Evolutionary conservation across 1,284 basidiomycete species (phyloP), one percentile per base, ranked within the genome.

Genomic region (Naganishia albida): DNA sequence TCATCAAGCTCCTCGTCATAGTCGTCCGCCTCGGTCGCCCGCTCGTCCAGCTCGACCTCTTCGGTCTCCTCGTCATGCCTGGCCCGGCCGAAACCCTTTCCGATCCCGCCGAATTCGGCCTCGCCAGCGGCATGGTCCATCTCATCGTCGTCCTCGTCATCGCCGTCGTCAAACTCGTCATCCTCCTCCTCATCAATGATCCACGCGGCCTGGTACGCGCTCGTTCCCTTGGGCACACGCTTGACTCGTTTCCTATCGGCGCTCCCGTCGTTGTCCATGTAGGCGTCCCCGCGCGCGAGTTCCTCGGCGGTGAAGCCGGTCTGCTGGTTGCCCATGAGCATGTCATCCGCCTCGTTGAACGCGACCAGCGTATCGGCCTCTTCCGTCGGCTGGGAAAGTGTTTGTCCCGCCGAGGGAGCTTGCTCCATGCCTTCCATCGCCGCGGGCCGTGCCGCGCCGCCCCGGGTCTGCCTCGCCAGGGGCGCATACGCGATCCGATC

Each of bases 291-390:
- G 3, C 77, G 81, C 3, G 81, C 82, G 87, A 99, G 91, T 77
- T 98, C 95, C 71, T 98, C 95, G 75, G 98, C 93, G 0, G 93
- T 97, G 0, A 95, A 95, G 94, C 95, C 98, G 0, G 95, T 99
- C 79, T 99, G 95, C 74, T 99, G 95, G 74, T 95, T 95, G 16
- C 84, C 86, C 79, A 97, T 83, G 67, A 91, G 86, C 57, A 60
- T 3, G 18, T 59, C 59, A 72, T 98, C 93, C 0, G 90, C 90
- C 38, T 88, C 86, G 74, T 98, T 97, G 67, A 86, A 88, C 0
- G 90, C 91, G 2, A 91, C 85, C 34, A 98, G 81, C 6, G 94
- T 95, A 76, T 99, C 95, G 0, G 90, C 91, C 1, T 86, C 82
- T 7, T 88, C 87, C 0, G 83, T 77, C 60, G 85, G 82, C 12